Evolutionary conservation across 2,329 filamentous ascomycete species (phyloP), one percentile per base, ranked within the genome.

Genomic region (Verticillium longisporum): DNA sequence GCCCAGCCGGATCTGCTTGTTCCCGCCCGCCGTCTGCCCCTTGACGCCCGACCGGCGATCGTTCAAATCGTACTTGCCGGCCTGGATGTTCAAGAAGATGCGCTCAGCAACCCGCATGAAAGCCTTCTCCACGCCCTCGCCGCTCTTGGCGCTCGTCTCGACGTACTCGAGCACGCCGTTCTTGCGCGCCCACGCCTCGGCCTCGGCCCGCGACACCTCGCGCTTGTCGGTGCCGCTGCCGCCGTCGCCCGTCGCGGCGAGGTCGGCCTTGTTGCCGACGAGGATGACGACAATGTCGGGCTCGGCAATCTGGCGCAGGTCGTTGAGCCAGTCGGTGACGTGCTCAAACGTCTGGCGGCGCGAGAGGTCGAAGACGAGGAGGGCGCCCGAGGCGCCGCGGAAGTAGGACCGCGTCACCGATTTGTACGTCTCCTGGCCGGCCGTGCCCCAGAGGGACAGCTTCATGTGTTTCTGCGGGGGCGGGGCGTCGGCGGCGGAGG

Each of bases 361-460:
- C 33, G 91, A 91, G 66, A 99, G 94, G 75, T 99, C 95, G 72
- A 97, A 99, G 64, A 99, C 95, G 32, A 99, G 85, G 14, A 99
- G 82, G 55, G 83, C 84, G 62, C 84, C 84, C 32, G 81, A 84
- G 15, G 84, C 84, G 69, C 92, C 93, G 59, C 93, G 89, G 76
- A 97, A 97, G 78, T 97, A 97, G 64, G 90, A 95, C 60, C 94
- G 83, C 9, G 94, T 98, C 62, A 98, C 95, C 55, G 90, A 94
- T 75, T 97, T 97, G 81, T 98, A 98, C 13, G 92, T 97, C 79
- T 98, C 94, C 75, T 98, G 94, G 32, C 94, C 94, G 15, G 94
- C 94, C 1, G 94, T 98, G 72, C 97, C 94, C 94, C 94, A 98
- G 11, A 98, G 81, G 55, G 88, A 92, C 5, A 97, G 83, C 77